phyloP scores from a whole-genome alignment of 345 rosid species.

The Eucalyptus rudis region DNA sequence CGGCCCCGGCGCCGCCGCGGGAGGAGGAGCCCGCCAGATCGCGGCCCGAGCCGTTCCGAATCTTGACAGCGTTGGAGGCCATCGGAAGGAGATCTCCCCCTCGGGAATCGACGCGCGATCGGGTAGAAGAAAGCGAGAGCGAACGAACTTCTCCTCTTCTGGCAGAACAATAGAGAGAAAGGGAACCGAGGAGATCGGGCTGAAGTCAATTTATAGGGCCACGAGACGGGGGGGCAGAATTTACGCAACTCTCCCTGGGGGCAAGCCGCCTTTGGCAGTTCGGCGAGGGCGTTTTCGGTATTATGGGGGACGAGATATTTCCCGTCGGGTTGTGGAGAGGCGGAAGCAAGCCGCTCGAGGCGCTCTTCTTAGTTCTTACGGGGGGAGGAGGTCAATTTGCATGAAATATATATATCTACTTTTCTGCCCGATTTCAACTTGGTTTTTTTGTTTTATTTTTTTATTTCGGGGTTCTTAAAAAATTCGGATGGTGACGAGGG shows the following conservation, averaged over 20 bases:
- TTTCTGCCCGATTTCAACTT: background rate
- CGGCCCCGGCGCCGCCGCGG: too few relatives aligned
- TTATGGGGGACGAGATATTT: background rate
- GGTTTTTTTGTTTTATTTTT: background rate
- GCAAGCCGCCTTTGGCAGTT: background rate
- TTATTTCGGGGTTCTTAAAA: background rate
- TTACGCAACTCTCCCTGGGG: background rate
- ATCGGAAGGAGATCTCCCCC: background rate
- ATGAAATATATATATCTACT: background rate
- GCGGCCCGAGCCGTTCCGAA: background rate
- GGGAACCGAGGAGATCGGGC: accelerated
- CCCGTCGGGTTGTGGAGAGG: background rate
- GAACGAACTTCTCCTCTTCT: background rate
- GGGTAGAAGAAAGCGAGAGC: background rate
- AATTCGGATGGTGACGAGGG: background rate
- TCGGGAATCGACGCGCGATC: background rate
- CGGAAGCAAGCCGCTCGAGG: background rate
- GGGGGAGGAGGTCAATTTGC: background rate
- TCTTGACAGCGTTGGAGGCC: background rate
- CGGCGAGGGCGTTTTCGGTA: background rate
- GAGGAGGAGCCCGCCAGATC: background rate
- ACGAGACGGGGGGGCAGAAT: background rate
- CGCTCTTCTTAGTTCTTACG: background rate
- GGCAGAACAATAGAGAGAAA: background rate
- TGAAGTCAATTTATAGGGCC: background rate